Base-by-base conservation (phyloP, 148 eudicot genomes). In the Nyssa sinensis region DNA sequence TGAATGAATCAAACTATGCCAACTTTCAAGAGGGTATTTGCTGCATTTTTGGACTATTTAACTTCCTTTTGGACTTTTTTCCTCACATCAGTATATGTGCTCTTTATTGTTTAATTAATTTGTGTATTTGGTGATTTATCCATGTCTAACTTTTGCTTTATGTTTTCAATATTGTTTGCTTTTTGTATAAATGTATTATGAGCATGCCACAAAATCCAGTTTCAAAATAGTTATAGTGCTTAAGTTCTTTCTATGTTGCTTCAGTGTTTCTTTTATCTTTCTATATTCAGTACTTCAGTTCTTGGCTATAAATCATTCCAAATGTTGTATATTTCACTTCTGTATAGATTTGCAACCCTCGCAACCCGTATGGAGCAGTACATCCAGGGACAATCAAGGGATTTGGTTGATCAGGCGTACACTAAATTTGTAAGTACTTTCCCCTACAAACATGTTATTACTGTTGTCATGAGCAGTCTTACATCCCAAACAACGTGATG, bases 341-440 rank as follows among this genome's bases (percentile, higher is more conserved):
- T 83, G 74, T 64, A 74, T 77, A 95, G 98, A 78, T 95, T 95
- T 73, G 91, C 94, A n/a, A 83, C 83, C 69, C 96, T 95, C 88
- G 98, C 97, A 17, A 95, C 98, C 69, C 94, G 96, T 69, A 92
- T 95, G 98, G 98, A 95, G 89, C 98, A 92, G 75, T 95, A 95
- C 83, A 90, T 95, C 76, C 95, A 93, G 73, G 98, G 98, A 76
- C 92, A 90, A 64, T 92, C 98, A 64, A 92, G 98, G 87, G 98
- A 95, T 85, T 86, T 95, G 84, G 98, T 95, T 80, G 98, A 95
- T 77, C 92, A 87, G 81, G 98, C 97, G 64, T 95, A 95, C 78
- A 83, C 88, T 29, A 95, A 92, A 77, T 84, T 92, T 83, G 98
- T 92, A 76, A 87, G 98, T 90, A 69, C 34, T 79, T n/a, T 62